Base-by-base conservation (phyloP, 2,329 filamentous ascomycete genomes). In the Whalleya microplaca region DNA sequence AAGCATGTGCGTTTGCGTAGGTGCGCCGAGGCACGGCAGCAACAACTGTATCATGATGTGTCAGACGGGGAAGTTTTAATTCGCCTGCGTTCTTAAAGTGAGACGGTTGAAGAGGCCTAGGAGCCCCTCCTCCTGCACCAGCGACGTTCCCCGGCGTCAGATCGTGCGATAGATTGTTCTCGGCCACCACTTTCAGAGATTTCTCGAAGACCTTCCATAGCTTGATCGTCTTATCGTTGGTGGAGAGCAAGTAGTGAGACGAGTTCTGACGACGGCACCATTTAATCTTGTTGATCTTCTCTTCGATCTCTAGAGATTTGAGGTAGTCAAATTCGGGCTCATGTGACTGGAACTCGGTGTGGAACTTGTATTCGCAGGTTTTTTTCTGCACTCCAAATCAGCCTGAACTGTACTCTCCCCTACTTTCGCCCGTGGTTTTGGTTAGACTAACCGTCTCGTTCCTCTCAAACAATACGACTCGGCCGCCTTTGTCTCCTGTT, bases 271-370 rank as follows among this genome's bases (percentile, higher is more conserved):
- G 89, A 72, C 90, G 88, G 76, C 95, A 99, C 95, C 95, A 99
- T 78, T 98, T 99, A 80, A 99, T 99, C 83, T 99, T 99, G 84
- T 99, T 99, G 84, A 99, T 99, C 81, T 99, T 99, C 78, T 99
- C 95, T 83, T 99, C 95, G 72, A 99, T 99, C 78, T 99, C 95
- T 68, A 99, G 84, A 32, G 95, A 99, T 79, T 99, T 99, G 65
- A 99, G 86, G 75, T 99, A 99, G 77, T 99, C 95, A 76, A 99
- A 99, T 77, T 99, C 95, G 62, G 95, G 95, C 75, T 99, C 95
- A 80, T 99, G 95, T 69, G 95, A 99, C 80, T 99, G 95, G 71
- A 99, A 99, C 74, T 99, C 95, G 75, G 95, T 99, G 77, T 99
- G 95, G 76, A 99, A 99, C 77, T 98, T 99, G 84, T 99, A 99